Evolutionary conservation across 129 eudicot genomes (phyloP).

Genomic region (Flaveria bidentis): DNA sequence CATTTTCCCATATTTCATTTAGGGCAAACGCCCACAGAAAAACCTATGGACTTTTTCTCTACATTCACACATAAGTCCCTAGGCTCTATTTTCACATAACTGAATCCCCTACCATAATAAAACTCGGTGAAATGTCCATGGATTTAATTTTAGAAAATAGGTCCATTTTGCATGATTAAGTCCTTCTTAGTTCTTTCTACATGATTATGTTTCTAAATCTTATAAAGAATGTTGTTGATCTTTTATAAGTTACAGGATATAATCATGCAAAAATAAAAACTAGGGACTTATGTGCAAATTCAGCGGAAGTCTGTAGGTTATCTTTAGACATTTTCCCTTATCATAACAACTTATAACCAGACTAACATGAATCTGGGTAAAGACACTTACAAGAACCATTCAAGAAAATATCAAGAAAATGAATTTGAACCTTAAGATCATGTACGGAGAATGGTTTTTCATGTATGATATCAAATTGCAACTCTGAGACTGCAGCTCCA

Average conservation of each 20-base stretch:
- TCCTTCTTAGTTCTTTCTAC: neutral
- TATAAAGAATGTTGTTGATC: neutral
- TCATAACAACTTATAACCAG: neutral
- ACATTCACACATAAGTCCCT: neutral
- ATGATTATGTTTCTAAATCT: neutral
- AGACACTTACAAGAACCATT: conserved; percentile 16
- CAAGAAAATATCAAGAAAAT: conserved; percentile 2
- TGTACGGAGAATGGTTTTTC: conserved; percentile 72
- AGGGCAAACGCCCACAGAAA: neutral
- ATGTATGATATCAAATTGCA: conserved; percentile 76
- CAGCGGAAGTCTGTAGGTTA: neutral
- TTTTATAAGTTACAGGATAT: neutral
- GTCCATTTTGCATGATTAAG: neutral
- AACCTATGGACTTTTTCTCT: neutral
- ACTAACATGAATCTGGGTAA: neutral
- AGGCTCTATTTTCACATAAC: neutral
- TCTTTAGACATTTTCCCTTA: neutral
- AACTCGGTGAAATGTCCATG: neutral
- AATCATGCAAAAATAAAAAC: neutral
- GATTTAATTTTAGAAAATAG: neutral
- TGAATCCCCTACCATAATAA: neutral
- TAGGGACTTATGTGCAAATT: neutral
- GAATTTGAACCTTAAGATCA: conserved; percentile 67
- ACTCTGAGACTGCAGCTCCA: conserved; percentile 94
- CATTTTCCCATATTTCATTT: neutral